Evolutionary conservation across 1,284 basidiomycete species (phyloP).

Genomic region (Sutorius eximius): DNA sequence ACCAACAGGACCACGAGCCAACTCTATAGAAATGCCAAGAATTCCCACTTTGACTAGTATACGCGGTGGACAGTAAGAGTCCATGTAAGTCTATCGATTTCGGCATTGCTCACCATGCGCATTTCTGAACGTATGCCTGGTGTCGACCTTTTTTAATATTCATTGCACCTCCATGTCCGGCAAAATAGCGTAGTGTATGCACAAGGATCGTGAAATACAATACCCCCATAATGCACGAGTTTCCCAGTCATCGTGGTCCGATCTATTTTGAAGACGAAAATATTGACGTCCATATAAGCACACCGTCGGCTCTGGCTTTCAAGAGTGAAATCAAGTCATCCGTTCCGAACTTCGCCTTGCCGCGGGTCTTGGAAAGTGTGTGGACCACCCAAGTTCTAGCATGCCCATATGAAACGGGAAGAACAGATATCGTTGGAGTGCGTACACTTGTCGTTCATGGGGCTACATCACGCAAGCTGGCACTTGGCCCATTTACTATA

Average conservation of each 20-base stretch:
- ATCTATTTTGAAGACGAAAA: not conserved
- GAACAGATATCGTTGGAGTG: too few species aligned
- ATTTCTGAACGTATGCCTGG: not conserved
- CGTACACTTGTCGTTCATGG: too few species aligned
- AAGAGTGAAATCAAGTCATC: too few species aligned
- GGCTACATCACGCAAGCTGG: too few species aligned
- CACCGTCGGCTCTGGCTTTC: not conserved
- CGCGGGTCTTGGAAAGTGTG: too few species aligned
- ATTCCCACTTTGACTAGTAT: conserved; percentile 4
- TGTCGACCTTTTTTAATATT: not conserved
- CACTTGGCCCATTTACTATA: too few species aligned
- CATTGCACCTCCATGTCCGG: not conserved
- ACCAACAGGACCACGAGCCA: conserved; percentile 1
- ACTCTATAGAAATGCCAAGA: conserved; percentile 9
- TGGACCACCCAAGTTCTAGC: too few species aligned
- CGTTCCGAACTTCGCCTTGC: too few species aligned
- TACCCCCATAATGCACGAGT: not conserved
- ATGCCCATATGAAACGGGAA: too few species aligned
- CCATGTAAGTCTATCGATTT: not conserved
- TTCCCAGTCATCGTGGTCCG: not conserved
- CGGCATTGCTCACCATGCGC: not conserved
- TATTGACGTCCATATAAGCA: not conserved
- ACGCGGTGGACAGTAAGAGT: not conserved
- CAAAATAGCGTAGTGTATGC: not conserved
- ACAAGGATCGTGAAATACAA: not conserved